Conservation (phyloP, 1,139 yeast genomes). For the Geotrichum reessii region DNA sequence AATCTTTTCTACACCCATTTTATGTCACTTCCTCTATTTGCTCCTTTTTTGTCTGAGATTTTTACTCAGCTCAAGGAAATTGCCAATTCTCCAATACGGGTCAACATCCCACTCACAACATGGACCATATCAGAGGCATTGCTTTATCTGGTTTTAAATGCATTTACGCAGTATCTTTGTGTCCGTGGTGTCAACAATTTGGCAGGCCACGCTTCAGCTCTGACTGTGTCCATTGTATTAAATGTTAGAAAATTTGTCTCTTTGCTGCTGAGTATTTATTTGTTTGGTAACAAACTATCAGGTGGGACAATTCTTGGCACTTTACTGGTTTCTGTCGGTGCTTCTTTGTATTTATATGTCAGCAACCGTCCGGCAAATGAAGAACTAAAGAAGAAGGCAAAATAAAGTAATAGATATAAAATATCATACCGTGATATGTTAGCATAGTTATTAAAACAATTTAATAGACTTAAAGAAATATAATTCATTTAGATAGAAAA, state of each 20-base stretch:
- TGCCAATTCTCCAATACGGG: slow-evolving; percentile 3
- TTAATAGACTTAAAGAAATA: neutral
- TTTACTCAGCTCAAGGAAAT: slow-evolving; percentile 21
- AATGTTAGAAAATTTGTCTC: slow-evolving; percentile 58
- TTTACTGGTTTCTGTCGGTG: slow-evolving; percentile 49
- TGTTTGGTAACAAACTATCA: slow-evolving; percentile 46
- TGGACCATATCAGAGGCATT: slow-evolving; percentile 5
- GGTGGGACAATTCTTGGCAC: slow-evolving; percentile 44
- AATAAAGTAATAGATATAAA: neutral
- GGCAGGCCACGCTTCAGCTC: slow-evolving; percentile 52
- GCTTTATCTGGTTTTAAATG: slow-evolving; percentile 39
- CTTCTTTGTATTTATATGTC: slow-evolving; percentile 41
- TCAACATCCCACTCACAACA: slow-evolving; percentile 1
- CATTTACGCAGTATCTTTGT: slow-evolving; percentile 59
- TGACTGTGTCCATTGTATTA: slow-evolving; percentile 57
- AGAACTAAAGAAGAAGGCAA: slow-evolving; percentile 1
- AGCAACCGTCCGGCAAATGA: slow-evolving; percentile 5
- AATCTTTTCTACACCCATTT: slow-evolving; percentile 56
- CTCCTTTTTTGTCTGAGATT: slow-evolving; percentile 34
- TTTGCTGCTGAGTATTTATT: slow-evolving; percentile 47
- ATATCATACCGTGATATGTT: neutral
- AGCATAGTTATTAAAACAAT: neutral
- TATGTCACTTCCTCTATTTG: slow-evolving; percentile 52
- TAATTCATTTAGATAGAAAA: too few species aligned
- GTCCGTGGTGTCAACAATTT: slow-evolving; percentile 61